These are phyloP conservation scores for Tylopilus rubrobrunneus DNA, from an alignment of 768 basidiomycete genomes.

Conservation along the genomic window DNA sequence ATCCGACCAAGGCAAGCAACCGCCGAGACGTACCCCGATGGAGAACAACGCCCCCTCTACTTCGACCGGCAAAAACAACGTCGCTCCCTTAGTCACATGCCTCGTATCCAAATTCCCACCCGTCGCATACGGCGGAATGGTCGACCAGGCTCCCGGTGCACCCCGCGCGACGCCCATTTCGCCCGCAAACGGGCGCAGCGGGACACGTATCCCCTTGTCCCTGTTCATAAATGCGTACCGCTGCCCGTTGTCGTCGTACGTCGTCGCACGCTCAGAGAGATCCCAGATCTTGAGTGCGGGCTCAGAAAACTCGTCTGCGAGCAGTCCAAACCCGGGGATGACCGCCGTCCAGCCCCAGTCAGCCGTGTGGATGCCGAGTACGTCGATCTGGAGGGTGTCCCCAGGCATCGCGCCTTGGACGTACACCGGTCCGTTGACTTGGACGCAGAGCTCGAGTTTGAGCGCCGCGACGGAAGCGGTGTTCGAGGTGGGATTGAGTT, in stretches of 20 bases:
- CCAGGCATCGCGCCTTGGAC: conserved; percentile 50
- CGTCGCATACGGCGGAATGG: conserved; percentile 59
- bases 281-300: conserved; percentile 55
- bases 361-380: conserved; percentile 48
- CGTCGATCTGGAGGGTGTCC: conserved; percentile 58
- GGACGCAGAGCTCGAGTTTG: conserved; percentile 47
- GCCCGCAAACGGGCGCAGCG: conserved; percentile 54
- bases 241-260: neutral
- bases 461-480: conserved; percentile 35
- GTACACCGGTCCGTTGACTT: conserved; percentile 59
- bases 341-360: conserved; percentile 63
- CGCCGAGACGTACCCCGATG: conserved; percentile 43
- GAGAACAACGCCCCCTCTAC: conserved; percentile 57
- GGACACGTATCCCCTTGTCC: conserved; percentile 43
- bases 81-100: conserved; percentile 52
- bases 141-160: conserved; percentile 45
- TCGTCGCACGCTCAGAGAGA: conserved; percentile 21
- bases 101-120: conserved; percentile 63
- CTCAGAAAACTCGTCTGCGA: conserved; percentile 51
- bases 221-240: conserved; percentile 49
- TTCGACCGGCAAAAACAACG: conserved; percentile 54
- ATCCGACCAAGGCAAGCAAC: neutral
- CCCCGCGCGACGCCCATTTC: conserved; percentile 62
- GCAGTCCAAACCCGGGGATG: conserved; percentile 57
- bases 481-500: conserved; percentile 45